phyloP scores from a whole-genome alignment of 2,329 filamentous ascomycete genomes.

The Ceratocystis cubensis region DNA sequence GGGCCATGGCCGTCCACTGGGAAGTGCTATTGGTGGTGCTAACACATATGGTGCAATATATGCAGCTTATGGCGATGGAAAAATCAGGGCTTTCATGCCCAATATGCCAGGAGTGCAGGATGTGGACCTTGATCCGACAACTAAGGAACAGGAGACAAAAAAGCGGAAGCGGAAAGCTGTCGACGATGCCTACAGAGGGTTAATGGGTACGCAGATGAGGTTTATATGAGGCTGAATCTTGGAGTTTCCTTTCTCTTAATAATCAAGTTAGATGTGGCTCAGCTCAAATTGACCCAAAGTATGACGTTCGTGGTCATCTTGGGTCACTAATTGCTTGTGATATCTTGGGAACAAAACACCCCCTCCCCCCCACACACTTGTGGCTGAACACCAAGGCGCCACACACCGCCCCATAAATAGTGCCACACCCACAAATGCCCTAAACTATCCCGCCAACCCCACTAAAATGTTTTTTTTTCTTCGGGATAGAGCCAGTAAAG shows the following conservation, averaged over 20 bases:
- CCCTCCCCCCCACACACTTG: neutral
- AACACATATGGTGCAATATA: constrained; percentile 50
- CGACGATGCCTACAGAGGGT: constrained; percentile 64
- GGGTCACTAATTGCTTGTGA: neutral
- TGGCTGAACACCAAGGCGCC: neutral
- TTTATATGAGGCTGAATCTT: constrained; percentile 2
- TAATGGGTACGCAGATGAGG: constrained; percentile 38
- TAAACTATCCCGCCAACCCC: constrained; percentile 4
- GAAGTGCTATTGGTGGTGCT: constrained; percentile 47
- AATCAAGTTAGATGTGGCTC: neutral
- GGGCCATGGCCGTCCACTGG: constrained; percentile 45
- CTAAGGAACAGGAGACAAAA: constrained; percentile 33
- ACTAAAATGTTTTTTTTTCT: constrained; percentile 6
- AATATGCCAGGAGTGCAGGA: constrained; percentile 38
- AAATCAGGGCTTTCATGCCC: constrained; percentile 68
- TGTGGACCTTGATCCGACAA: constrained; percentile 30
- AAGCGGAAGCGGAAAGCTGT: constrained; percentile 61
- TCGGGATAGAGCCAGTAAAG: constrained; percentile 5
- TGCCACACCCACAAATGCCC: constrained; percentile 20
- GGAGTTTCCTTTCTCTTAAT: neutral
- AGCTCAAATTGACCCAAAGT: neutral
- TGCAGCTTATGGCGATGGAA: constrained; percentile 72
- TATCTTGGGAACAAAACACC: neutral
- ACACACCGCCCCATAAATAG: neutral
- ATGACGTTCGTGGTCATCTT: neutral